Conservation (phyloP, 2,329 filamentous ascomycete genomes). For the Geosmithia flava region DNA sequence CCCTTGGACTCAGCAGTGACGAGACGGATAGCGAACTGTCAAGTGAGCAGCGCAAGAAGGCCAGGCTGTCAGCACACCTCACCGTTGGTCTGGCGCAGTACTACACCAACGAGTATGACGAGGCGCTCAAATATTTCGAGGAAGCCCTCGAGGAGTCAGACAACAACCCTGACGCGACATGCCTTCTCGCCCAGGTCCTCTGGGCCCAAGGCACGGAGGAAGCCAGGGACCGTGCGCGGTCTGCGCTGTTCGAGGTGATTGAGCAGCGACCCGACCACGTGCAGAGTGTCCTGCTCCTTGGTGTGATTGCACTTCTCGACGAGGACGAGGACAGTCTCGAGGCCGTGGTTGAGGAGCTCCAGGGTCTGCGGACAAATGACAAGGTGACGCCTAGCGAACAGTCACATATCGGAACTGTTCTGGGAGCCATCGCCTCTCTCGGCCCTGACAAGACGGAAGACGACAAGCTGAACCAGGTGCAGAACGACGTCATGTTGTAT, state of each 20-base stretch:
- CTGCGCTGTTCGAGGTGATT: constrained; percentile 69
- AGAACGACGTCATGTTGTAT: constrained; percentile 67
- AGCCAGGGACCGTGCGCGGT: constrained; percentile 63
- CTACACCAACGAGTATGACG: constrained; percentile 50
- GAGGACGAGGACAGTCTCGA: constrained; percentile 67
- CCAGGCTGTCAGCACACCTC: constrained; percentile 73
- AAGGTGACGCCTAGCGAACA: constrained; percentile 51
- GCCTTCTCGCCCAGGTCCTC: constrained; percentile 77
- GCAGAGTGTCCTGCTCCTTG: constrained; percentile 67
- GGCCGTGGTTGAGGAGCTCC: constrained; percentile 68
- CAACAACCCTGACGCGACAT: constrained; percentile 71
- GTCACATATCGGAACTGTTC: constrained; percentile 57
- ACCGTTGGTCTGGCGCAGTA: constrained; percentile 78
- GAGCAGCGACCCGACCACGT: constrained; percentile 65
- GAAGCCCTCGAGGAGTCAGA: constrained; percentile 65
- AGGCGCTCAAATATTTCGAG: constrained; percentile 69
- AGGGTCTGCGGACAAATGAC: constrained; percentile 56
- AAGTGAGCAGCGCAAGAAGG: constrained; percentile 51
- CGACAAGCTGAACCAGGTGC: constrained; percentile 50
- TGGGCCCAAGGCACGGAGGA: constrained; percentile 77
- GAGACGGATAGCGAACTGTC: constrained; percentile 55
- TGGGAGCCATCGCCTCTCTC: constrained; percentile 60
- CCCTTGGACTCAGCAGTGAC: constrained; percentile 66
- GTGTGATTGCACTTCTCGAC: constrained; percentile 73
- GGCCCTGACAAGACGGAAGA: constrained; percentile 33